Percentiles rank a stretch among this genome's conserved stretches.
Evolutionary conservation across 2,329 filamentous ascomycete species (phyloP).

Genomic region (Cryphonectria nitschkei): DNA sequence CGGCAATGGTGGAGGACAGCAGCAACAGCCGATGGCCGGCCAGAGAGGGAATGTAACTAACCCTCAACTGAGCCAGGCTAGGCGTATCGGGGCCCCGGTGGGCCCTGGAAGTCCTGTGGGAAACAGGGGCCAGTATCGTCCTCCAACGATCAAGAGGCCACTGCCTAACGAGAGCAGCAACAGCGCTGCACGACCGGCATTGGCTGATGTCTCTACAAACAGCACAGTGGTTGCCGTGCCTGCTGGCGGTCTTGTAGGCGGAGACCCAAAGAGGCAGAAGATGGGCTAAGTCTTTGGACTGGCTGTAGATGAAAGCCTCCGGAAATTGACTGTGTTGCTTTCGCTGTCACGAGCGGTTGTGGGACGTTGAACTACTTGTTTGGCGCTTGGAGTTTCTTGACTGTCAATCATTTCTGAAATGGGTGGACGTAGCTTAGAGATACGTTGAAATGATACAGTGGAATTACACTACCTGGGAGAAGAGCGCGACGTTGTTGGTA

Average conservation of each 20-base stretch:
- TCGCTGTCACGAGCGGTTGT: slow-evolving; percentile 4
- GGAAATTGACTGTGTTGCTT: neutral
- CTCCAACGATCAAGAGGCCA: slow-evolving; percentile 62
- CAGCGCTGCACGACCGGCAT: slow-evolving; percentile 44
- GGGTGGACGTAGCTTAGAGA: neutral
- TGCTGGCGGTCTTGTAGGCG: slow-evolving; percentile 33
- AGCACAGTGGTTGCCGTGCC: slow-evolving; percentile 34
- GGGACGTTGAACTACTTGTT: neutral
- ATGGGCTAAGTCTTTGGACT: slow-evolving; percentile 32
- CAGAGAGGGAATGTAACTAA: slow-evolving; percentile 51
- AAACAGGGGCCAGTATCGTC: slow-evolving; percentile 62
- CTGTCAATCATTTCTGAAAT: neutral
- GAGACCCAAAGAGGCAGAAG: slow-evolving; percentile 59
- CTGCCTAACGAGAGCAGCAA: slow-evolving; percentile 37
- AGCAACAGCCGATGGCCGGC: slow-evolving; percentile 20
- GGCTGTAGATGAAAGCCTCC: neutral
- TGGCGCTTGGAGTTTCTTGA: slow-evolving; percentile 16
- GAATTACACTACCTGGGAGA: neutral
- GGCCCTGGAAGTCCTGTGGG: slow-evolving; percentile 58
- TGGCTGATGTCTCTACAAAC: slow-evolving; percentile 57
- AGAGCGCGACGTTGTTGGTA: neutral
- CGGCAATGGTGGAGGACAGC: slow-evolving; percentile 8
- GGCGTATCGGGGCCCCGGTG: slow-evolving; percentile 63
- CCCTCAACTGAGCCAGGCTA: slow-evolving; percentile 56
- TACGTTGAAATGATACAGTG: neutral